These are phyloP conservation scores for Penicillium sumatraense DNA, from an alignment of 2,329 filamentous ascomycete species.

Conservation along the genomic window DNA sequence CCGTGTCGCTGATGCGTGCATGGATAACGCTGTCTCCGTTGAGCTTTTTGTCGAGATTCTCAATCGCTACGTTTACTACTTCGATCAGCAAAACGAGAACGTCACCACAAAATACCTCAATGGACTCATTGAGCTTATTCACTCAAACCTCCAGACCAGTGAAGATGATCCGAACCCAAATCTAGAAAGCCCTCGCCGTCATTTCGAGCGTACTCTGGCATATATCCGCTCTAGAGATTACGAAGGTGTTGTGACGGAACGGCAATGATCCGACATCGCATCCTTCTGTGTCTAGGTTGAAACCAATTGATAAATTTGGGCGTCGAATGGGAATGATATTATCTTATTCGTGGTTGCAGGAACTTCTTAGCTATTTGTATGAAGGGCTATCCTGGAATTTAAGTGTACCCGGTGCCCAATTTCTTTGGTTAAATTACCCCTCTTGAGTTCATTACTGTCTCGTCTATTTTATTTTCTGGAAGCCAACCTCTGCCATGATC, in stretches of 20 bases:
- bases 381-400: neutral
- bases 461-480: constrained; percentile 18
- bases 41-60: constrained; percentile 98
- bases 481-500: constrained; percentile 20
- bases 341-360: neutral
- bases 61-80: constrained; percentile 98
- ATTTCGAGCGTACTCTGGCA: constrained; percentile 93
- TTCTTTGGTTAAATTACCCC: constrained; percentile 9
- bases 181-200: constrained; percentile 86
- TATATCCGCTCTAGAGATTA: constrained; percentile 92
- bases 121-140: constrained; percentile 95
- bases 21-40: constrained; percentile 96
- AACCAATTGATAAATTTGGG: neutral
- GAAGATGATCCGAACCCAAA: constrained; percentile 68
- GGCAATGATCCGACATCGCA: constrained; percentile 35
- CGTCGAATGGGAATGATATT: neutral
- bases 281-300: neutral
- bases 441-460: constrained; percentile 11
- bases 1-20: constrained; percentile 95
- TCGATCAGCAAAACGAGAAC: constrained; percentile 98
- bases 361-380: neutral
- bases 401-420: neutral
- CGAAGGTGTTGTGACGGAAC: constrained; percentile 82
- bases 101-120: constrained; percentile 98
- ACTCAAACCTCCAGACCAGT: constrained; percentile 89